A percentile compares a stretch with the other conserved stretches of the same genome.
Conservation (phyloP, 2,329 filamentous ascomycete genomes). For the Knoxdaviesia proteae region DNA sequence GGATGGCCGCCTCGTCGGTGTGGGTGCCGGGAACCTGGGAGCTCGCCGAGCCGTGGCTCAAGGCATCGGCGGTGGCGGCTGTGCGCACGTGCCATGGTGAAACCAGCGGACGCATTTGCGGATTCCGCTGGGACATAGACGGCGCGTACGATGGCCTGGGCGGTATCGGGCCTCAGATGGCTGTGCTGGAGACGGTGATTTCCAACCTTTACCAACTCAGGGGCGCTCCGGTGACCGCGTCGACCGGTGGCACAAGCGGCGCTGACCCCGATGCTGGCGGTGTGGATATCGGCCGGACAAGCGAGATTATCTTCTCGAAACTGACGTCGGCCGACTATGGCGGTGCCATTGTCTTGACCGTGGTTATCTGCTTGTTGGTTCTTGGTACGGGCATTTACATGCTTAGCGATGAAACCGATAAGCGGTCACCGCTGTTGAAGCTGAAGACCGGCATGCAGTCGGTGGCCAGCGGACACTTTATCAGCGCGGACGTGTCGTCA, state of each 20-base stretch:
- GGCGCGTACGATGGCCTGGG: conserved; percentile 33
- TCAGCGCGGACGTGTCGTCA: too few relatives aligned
- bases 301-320: too few relatives aligned
- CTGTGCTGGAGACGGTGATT: conserved; percentile 42
- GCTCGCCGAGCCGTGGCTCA: conserved; percentile 29
- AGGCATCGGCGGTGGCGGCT: conserved; percentile 34
- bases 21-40: conserved; percentile 38
- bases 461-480: too few relatives aligned
- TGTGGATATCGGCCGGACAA: conserved; percentile 17
- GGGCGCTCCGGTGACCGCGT: conserved; percentile 19
- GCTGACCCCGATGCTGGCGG: conserved; percentile 25
- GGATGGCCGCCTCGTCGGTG: conserved; percentile 40
- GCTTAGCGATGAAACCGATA: too few relatives aligned
- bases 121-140: conserved; percentile 35
- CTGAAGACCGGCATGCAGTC: too few relatives aligned
- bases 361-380: too few relatives aligned
- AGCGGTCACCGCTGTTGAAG: too few relatives aligned
- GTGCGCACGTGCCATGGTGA: conserved; percentile 36
- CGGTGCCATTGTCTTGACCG: too few relatives aligned
- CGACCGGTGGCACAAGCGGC: conserved; percentile 35
- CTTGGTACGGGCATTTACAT: too few relatives aligned
- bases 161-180: conserved; percentile 53
- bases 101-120: conserved; percentile 34
- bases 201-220: conserved; percentile 22
- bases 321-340: too few relatives aligned